Base-by-base conservation (phyloP, 78 protist genomes). In the Isochrysis galbana region DNA sequence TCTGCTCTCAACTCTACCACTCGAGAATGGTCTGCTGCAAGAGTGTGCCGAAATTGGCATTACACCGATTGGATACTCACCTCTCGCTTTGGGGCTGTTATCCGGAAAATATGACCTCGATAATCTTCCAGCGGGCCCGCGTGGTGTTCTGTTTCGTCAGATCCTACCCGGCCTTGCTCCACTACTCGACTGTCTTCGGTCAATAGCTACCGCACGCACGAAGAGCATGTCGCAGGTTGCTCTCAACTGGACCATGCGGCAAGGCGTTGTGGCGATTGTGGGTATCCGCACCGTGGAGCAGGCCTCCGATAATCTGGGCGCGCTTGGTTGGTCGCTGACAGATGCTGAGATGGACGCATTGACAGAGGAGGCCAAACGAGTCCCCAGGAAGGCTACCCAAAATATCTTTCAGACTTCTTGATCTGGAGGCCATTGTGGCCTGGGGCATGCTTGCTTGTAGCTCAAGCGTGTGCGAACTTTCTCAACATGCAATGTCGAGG, bases 221-320 rank as follows among this genome's bases (percentile, higher is more conserved):
- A 45, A 25, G 39, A 45, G 38, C 22, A 5, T 32, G 38, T 44
- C 88, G 11, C 36, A 25, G 29, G n/a, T 82, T 0, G 88, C 88
- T 19, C 4, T 82, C 41, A 82, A 82, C 61, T 82, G 88, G 88
- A 0, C 19, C 39, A 82, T 91, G 86, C 1, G 86, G 36, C 5
- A 41, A 46, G 86, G 86, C 86, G 46, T n/a, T 5, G 25, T 77
- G 38, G 47, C 22, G 29, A 80, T 80, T 36, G 88, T 80, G 41
- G 88, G 88, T 23, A 4, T 42, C 38, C 34, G 41, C 0, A 26
- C 39, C 38, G 36, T 38, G 11, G 55, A 5, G 88, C 88, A 80
- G 88, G 88, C 36, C 36, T n/a, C 36, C 25, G 88, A 80, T 23
- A 80, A 80, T 51, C 88, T 80, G 26, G 88, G 42, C 36, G 48